Base-by-base conservation (phyloP, 768 basidiomycete species). In the Russula foetens region DNA sequence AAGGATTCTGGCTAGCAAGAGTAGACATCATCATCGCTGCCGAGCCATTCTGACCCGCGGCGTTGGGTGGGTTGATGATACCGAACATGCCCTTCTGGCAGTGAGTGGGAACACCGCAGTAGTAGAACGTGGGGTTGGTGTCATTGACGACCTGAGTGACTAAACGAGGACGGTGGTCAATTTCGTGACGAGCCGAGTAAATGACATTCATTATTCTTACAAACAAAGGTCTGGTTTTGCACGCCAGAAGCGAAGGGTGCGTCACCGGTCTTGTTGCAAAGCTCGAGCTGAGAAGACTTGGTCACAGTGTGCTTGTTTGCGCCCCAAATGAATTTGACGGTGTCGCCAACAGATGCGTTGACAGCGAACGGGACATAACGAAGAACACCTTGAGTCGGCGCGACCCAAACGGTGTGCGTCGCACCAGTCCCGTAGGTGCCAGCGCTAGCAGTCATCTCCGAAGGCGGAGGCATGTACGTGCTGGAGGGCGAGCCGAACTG, bases 51-150 rank as follows among this genome's bases (percentile, higher is more conserved):
- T 56, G 77, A 66, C 48, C 75, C 56, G 74, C 70, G 31, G 75
- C 78, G 71, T 75, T 83, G 28, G 80, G 77, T 19, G 84, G 82
- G 76, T 88, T 86, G 67, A 88, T 84, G 74, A 87, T 80, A 74
- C 87, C 88, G 70, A 89, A 92, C 88, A 92, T 92, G 67, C 89
- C 90, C 79, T 88, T 84, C 69, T 82, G 71, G 71, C 90, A 92
- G 71, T 92, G 90, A 58, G 67, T 73, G 46, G 85, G 82, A 49
- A 82, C 81, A 63, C 75, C 83, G 72, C 89, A 92, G 77, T 84
- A 86, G 82, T 77, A 89, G 81, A 79, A 90, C 56, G 77, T 77
- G n/a, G 87, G 79, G 67, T 82, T 77, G 53, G 87, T 89, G 72
- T 82, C 79, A 72, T 89, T 90, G 71, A 90, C 81, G 58, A 81